phyloP scores from a whole-genome alignment of 129 eudicot species.

The Sambucus nigra region DNA sequence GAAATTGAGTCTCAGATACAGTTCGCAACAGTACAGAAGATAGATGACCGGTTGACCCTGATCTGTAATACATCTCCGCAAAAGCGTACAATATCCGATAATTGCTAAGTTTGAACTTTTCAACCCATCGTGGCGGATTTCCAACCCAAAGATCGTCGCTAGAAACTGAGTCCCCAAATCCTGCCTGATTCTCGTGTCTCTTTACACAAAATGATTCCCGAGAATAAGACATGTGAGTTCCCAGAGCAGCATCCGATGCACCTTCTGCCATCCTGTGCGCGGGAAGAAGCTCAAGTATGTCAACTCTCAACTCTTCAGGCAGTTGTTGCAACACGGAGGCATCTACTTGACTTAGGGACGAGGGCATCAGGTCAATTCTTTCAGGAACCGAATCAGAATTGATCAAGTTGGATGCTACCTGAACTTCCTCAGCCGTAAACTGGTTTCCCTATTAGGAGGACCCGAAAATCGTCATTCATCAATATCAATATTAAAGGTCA shows the following conservation, averaged over 20 bases:
- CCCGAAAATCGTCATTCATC: background rate
- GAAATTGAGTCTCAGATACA: constrained; percentile 23
- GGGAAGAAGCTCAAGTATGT: constrained; percentile 52
- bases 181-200: constrained; percentile 13
- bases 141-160: constrained; percentile 62
- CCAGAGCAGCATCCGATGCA: constrained; percentile 11
- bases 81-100: constrained; percentile 29
- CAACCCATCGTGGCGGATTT: constrained; percentile 79
- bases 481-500: background rate
- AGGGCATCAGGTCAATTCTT: constrained; percentile 39
- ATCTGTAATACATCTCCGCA: constrained; percentile 33
- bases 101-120: constrained; percentile 38
- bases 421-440: constrained; percentile 6
- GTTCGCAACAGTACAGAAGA: constrained; percentile 49
- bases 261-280: constrained; percentile 42
- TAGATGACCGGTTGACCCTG: constrained; percentile 30
- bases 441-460: constrained; percentile 12
- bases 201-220: constrained; percentile 1
- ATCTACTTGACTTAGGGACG: constrained; percentile 84
- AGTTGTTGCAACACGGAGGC: constrained; percentile 61
- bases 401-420: background rate
- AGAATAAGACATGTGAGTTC: background rate
- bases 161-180: constrained; percentile 10
- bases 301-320: constrained; percentile 66
- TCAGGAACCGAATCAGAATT: constrained; percentile 23